Conservation (phyloP, 2,329 filamentous ascomycete species). For the Phyllosticta citrichinensis region DNA sequence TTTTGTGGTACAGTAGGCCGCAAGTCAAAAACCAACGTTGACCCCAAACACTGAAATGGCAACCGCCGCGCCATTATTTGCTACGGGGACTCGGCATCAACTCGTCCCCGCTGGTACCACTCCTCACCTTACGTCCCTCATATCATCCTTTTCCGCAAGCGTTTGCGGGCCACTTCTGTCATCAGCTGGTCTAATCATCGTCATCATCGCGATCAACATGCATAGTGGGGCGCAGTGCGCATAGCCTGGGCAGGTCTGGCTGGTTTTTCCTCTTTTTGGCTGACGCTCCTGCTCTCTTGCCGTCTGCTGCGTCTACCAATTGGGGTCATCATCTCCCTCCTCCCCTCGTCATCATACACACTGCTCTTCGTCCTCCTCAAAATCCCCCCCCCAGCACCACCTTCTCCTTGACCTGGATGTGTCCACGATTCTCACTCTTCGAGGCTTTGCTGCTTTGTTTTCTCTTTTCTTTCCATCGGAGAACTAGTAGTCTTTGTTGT, state of each 20-base stretch:
- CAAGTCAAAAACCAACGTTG: background rate
- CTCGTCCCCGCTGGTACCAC: constrained; percentile 1
- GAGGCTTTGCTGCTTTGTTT: constrained; percentile 5
- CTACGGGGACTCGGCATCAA: background rate
- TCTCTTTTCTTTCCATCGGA: background rate
- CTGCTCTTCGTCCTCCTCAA: constrained; percentile 8
- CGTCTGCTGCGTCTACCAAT: background rate
- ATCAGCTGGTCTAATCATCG: constrained; percentile 7
- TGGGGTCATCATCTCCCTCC: background rate
- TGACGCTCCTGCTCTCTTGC: background rate
- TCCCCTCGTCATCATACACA: constrained; percentile 8
- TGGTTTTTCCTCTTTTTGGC: background rate
- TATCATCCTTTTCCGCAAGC: constrained; percentile 8
- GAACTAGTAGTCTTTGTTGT: background rate
- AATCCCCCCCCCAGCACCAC: background rate
- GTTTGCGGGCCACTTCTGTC: constrained; percentile 1
- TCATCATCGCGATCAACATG: constrained; percentile 5
- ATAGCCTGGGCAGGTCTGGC: constrained; percentile 3
- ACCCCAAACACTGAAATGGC: background rate
- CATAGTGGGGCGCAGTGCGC: constrained; percentile 10
- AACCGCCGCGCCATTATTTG: background rate
- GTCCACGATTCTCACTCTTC: constrained; percentile 8
- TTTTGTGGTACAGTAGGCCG: background rate
- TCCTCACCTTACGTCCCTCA: constrained; percentile 1
- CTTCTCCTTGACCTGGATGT: constrained; percentile 6